Percentiles rank a stretch among this genome's conserved stretches.
These are phyloP conservation scores for Candida sphagnicola DNA, from an alignment of 805 yeast species.

Conservation along the genomic window DNA sequence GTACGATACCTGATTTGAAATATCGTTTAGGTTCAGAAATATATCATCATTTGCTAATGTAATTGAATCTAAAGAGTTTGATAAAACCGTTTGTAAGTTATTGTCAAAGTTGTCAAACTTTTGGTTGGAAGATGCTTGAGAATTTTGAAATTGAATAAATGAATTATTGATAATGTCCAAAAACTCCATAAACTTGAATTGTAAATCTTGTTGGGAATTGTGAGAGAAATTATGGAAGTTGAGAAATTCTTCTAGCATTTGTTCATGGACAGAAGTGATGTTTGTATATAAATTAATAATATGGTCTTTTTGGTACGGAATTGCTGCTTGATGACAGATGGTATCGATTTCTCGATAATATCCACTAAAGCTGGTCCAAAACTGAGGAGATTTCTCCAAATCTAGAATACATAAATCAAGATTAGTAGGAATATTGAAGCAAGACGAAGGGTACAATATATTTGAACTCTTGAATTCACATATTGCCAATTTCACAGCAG, in stretches of 20 bases:
- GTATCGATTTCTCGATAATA: slow-evolving; percentile 52
- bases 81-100: neutral
- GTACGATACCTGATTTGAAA: neutral
- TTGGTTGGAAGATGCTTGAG: neutral
- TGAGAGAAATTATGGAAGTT: slow-evolving; percentile 7
- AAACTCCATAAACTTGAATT: slow-evolving; percentile 11
- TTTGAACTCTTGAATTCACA: slow-evolving; percentile 53
- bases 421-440: slow-evolving; percentile 13
- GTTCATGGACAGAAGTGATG: slow-evolving; percentile 30
- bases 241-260: slow-evolving; percentile 8
- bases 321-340: slow-evolving; percentile 49
- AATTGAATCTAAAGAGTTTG: neutral
- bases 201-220: slow-evolving; percentile 6
- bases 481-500: slow-evolving; percentile 46
- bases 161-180: slow-evolving; percentile 5
- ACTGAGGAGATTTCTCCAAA: slow-evolving; percentile 46
- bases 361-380: slow-evolving; percentile 75
- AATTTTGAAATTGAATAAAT: neutral
- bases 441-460: slow-evolving; percentile 28
- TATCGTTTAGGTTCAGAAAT: neutral
- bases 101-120: neutral
- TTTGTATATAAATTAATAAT: slow-evolving; percentile 44
- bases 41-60: neutral
- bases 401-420: slow-evolving; percentile 35
- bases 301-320: slow-evolving; percentile 51